phyloP scores from a whole-genome alignment of 768 basidiomycete species.

The Amanita subjunquillea region DNA sequence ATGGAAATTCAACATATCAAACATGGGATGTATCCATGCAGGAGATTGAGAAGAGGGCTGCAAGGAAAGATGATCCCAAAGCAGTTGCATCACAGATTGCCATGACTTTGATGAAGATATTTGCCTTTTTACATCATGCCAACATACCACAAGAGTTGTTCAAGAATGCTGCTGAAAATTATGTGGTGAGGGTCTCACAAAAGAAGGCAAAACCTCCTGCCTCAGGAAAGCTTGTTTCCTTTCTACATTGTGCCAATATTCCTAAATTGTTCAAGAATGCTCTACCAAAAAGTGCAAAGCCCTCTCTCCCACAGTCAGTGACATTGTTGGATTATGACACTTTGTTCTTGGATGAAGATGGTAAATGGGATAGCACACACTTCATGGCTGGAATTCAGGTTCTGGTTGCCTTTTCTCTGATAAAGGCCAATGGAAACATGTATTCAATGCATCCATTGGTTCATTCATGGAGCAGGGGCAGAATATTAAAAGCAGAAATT shows the following conservation, averaged over 20 bases:
- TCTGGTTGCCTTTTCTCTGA: slow-evolving; percentile 9
- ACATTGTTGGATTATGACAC: background rate
- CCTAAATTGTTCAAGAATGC: no score
- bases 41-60: background rate
- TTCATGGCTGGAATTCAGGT: slow-evolving; percentile 10
- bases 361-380: slow-evolving; percentile 7
- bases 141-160: background rate
- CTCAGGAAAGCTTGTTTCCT: background rate
- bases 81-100: background rate
- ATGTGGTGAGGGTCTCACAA: background rate
- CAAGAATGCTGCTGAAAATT: background rate
- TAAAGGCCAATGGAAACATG: slow-evolving; percentile 3
- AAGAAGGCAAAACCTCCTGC: background rate
- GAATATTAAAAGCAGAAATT: background rate
- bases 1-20: background rate
- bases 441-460: slow-evolving; percentile 9
- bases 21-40: slow-evolving; percentile 3
- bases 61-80: background rate
- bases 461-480: slow-evolving; percentile 3
- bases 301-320: no score
- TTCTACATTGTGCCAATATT: no score
- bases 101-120: background rate
- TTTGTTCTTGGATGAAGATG: background rate
- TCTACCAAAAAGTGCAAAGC: no score
- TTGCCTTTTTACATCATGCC: background rate